Base-by-base conservation (phyloP, 106 monocot genomes). In the Gastrodia elata region DNA sequence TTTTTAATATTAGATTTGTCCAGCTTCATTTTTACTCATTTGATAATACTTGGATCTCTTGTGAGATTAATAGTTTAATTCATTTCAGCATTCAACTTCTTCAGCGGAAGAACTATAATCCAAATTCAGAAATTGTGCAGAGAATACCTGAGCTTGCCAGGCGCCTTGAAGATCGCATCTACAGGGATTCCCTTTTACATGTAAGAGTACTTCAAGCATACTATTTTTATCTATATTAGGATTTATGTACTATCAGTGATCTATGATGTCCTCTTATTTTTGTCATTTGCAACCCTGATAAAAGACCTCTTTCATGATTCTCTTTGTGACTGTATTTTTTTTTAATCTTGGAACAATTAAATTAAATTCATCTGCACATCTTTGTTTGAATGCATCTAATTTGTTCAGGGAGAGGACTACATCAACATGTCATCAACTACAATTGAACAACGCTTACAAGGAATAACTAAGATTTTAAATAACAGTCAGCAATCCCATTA, bases 391-490 rank as follows among this genome's bases (percentile, higher is more conserved):
- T 68, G 52, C 59, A 8, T 28, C 8, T 49, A 5, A 28, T 2
- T 38, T 38, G 0, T 56, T 42, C 87, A 93, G 93, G 85, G 85
- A 59, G 69, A 69, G 39, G 89, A 87, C 35, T 93, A 93, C 58
- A 69, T 83, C 81, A 90, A 82, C 67, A 78, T 93, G 78, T 72
- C 79, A 30, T 56, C 52, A 79, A 77, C 76, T 13, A 83, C 83
- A 70, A 71, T 89, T 40, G 87, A 90, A 27, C 83, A 76, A 10
- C 87, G 82, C 52, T 68, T 93, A 68, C 77, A 76, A 16, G 40
- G 49, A 68, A 49, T 87, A 68, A 9, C 85, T 24, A 89, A 75
- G 81, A 74, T 16, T 27, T 27, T 39, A 58, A 85, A 73, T 67
- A 75, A 84, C 56, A 82, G 57, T 55, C 83, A 83, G 44, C 71